Base-by-base conservation (phyloP, 2,329 filamentous ascomycete species). In the Aureobasidium sp. region DNA sequence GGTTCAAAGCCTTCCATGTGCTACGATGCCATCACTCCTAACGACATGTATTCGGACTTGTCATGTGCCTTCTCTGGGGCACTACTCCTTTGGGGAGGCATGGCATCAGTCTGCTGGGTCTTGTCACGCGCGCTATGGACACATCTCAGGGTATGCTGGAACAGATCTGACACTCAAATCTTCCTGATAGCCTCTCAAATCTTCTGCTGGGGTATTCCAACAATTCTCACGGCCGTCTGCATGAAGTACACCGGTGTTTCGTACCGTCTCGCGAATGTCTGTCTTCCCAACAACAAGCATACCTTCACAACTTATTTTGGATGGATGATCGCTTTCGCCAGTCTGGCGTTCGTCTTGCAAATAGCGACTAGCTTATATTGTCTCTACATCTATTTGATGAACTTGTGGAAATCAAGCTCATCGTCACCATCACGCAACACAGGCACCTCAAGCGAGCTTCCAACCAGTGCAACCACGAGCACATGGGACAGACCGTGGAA, bases 11-110 rank as follows among this genome's bases (percentile, higher is more conserved):
- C 90, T 1, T 74, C 86, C 0, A 82, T 92, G 75, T 96, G 91
- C 74, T 86, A 83, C 71, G 88, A 96, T 71, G 77, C 78, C 36
- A 96, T 96, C 70, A 96, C 91, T 0, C 91, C 91, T 0, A 83
- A 94, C 68, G 87, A 89, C 70, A 93, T 95, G 88, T 77, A 83
- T 61, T 86, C 83, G 8, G 86, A 82, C 71, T 75, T 83, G n/a
- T 84, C 89, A 3, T 96, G 91, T 70, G 91, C 89, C 6, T 85
- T 89, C 55, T 93, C 90, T 0, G 91, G 91, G 5, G 80, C 87
- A 1, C 83, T 95, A 60, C 74, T 96, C 41, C 80, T 93, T 42
- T 81, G 90, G 32, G 91, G 91, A 55, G 90, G 90, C 49, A 91
- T 89, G 83, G 81, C 83, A 42, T 87, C 84, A 49, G 84, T 92